Evolutionary conservation across 257 asterid genomes (phyloP), one percentile per base, ranked within the genome.

Genomic region (Capsicum baccatum): DNA sequence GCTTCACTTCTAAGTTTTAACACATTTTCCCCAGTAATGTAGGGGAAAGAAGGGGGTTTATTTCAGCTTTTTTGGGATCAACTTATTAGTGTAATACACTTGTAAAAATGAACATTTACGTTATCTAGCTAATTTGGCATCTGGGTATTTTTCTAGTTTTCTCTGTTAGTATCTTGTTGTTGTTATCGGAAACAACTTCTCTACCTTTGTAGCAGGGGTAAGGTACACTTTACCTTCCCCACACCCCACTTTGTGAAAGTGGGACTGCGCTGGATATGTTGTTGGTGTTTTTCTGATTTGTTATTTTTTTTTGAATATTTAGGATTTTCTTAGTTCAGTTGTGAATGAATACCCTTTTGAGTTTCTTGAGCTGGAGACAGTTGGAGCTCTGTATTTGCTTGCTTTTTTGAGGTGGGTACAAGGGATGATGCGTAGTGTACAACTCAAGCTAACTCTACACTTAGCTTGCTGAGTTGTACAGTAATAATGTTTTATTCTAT

Each of bases 1-100:
- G 59, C 85, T 83, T 85, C 84, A 70, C 85, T 87, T 54, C 26
- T 67, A 71, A 68, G 67, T 83, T 67, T 48, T 16, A 35, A 57
- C 52, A 42, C 58, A 19, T 42, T 50, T 81, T 33, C 35, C 42
- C 42, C 35, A 42, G 48, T 19, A 55, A 68, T 39, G 26, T 70
- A 57, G 52, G 47, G 39, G 59, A 64, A 19, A 17, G 12, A 6
- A 47, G 37, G n/a, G n/a, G 35, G 60, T 15, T 58, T 57, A 52
- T n/a, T 83, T 83, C 9, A 59, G 16, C 47, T 63, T 37, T 19
- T 84, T 26, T 26, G 33, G 83, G 86, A 84, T 84, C 79, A 74
- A 58, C 79, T 76, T 63, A 84, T 11, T 80, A 57, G n/a, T n/a
- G 54, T 76, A 11, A 59, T 16, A 39, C 8, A 48, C 12, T 7